Percentiles rank a stretch among this genome's conserved stretches.
Conservation (phyloP, 495 filamentous ascomycete species). For the Lasiosphaeris hirsuta region DNA sequence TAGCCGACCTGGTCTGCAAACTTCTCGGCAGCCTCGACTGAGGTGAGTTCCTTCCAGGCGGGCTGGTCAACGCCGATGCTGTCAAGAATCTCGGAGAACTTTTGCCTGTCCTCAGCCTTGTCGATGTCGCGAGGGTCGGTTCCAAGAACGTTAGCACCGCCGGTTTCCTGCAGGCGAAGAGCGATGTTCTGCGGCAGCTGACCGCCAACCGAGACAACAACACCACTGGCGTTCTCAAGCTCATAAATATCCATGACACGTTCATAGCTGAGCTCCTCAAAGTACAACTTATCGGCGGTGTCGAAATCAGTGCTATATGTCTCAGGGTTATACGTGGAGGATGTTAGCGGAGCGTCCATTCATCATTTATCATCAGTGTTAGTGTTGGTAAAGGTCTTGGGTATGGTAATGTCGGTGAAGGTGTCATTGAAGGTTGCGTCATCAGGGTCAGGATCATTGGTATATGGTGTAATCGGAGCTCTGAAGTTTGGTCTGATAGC, state of each 20-base stretch:
- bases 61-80: slow-evolving; percentile 94
- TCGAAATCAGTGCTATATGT: slow-evolving; percentile 90
- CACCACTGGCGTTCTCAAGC: slow-evolving; percentile 79
- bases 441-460: slow-evolving; percentile 18
- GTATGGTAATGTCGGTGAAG: not conserved
- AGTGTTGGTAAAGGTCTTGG: not conserved
- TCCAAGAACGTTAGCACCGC: slow-evolving; percentile 83
- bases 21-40: slow-evolving; percentile 75
- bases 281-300: slow-evolving; percentile 91
- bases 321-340: slow-evolving; percentile 68
- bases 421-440: not conserved
- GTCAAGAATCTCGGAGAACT: slow-evolving; percentile 97
- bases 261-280: slow-evolving; percentile 96
- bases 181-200: slow-evolving; percentile 98
- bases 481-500: too few species aligned
- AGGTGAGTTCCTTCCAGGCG: slow-evolving; percentile 95
- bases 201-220: slow-evolving; percentile 92
- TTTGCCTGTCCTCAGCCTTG: slow-evolving; percentile 94
- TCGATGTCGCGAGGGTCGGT: slow-evolving; percentile 93
- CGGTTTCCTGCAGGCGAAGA: slow-evolving; percentile 86
- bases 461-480: not conserved
- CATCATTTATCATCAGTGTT: not conserved
- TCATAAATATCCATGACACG: slow-evolving; percentile 99
- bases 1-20: slow-evolving; percentile 90
- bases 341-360: slow-evolving; percentile 20